Evolutionary conservation across 2,329 filamentous ascomycete genomes (phyloP).

Genomic region (Beauveria australis): DNA sequence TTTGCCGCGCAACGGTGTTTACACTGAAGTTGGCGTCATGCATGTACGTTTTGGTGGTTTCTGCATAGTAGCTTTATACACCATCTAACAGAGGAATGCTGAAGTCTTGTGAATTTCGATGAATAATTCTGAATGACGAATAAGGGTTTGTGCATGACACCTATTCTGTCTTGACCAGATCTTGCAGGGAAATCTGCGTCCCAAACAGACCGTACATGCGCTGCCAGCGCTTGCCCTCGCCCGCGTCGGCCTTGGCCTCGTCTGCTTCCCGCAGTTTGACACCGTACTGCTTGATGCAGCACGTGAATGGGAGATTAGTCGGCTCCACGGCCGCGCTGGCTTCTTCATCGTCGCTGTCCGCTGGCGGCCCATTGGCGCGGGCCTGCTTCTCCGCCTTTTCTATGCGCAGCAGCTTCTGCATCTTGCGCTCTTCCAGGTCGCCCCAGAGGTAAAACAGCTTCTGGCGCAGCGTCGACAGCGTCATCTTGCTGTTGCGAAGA

Average conservation of each 20-base stretch:
- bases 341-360: conserved; percentile 29
- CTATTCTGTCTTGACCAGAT: background rate
- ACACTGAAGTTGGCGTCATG: background rate
- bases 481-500: conserved; percentile 43
- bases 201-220: conserved; percentile 57
- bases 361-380: conserved; percentile 26
- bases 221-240: conserved; percentile 45
- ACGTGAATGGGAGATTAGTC: conserved; percentile 55
- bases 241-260: conserved; percentile 35
- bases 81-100: background rate
- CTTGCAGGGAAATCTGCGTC: background rate
- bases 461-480: conserved; percentile 52
- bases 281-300: conserved; percentile 66
- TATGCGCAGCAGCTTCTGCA: conserved; percentile 23
- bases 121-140: background rate
- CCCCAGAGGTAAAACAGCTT: conserved; percentile 78
- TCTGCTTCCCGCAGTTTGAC: conserved; percentile 37
- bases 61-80: background rate
- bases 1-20: background rate
- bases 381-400: conserved; percentile 15
- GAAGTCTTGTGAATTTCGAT: background rate
- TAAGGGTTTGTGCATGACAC: background rate
- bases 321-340: conserved; percentile 15
- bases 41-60: background rate
- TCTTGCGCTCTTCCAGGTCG: conserved; percentile 66